Evolutionary conservation across 805 yeast genomes (phyloP).

Genomic region (Maudiozyma barnettii): DNA sequence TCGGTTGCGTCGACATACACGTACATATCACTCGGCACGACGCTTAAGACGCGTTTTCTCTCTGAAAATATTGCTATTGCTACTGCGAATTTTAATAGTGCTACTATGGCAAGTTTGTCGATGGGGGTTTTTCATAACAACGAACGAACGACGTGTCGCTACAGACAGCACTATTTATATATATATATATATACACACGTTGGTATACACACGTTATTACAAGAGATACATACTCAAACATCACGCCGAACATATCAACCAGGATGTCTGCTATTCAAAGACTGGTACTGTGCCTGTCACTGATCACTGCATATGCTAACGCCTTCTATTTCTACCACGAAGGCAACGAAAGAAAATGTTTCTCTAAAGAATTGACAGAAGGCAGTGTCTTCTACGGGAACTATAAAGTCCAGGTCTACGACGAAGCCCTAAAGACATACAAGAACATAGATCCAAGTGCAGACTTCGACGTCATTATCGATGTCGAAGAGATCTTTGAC

Average conservation of each 20-base stretch:
- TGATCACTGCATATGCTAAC: conserved; percentile 21
- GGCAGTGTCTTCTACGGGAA: conserved; percentile 42
- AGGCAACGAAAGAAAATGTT: conserved; percentile 46
- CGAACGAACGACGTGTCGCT: no score
- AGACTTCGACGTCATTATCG: conserved; percentile 31
- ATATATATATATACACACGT: not conserved
- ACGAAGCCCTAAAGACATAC: conserved; percentile 30
- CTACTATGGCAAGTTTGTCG: no score
- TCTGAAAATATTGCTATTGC: no score
- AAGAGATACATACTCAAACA: no score
- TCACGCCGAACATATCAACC: no score
- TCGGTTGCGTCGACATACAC: no score
- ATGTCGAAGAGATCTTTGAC: conserved; percentile 60
- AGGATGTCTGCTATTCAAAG: not conserved
- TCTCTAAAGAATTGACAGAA: conserved; percentile 44
- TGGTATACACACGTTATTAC: no score
- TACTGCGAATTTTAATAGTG: no score
- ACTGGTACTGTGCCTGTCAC: not conserved
- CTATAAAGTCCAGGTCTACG: conserved; percentile 40
- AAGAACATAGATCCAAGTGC: conserved; percentile 29
- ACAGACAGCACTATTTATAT: not conserved
- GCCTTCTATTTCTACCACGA: conserved; percentile 44
- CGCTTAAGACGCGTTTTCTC: no score
- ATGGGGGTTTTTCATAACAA: no score
- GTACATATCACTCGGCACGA: no score